Evolutionary conservation across 371 early-diverging fungal genomes (phyloP), one percentile per base, ranked within the genome.

Genomic region (Dinochytrium kinnereticum): DNA sequence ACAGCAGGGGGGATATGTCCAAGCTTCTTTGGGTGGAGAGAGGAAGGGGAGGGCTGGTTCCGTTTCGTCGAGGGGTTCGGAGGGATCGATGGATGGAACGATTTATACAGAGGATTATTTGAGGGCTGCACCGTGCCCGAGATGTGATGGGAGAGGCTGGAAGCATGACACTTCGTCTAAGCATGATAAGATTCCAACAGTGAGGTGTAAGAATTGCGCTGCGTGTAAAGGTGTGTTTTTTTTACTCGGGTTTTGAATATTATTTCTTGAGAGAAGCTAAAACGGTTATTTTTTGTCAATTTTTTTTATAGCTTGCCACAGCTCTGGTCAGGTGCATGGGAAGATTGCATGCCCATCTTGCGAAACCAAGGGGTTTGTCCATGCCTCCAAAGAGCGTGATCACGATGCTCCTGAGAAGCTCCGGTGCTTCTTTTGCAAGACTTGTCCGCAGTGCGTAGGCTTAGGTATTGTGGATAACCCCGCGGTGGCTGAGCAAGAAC

Each of bases 391-490:
- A 13, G 74, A 78, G 17, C 74, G 78, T 1, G 33, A 51, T 7
- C 82, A 82, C 70, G 82, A 82, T 53, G 82, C 70, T 1, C 78
- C 82, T 5, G 68, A 69, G 1, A 49, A 76, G 50, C 73, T 82
- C 28, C 77, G 82, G 37, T 82, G 82, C 66, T 82, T 82, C 73
- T 82, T 77, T 66, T 82, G 82, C 68, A 75, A 79, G 66, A 76
- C 75, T 49, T 82, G 82, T 67, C 34, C 67, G 15, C 37, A 26
- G 1, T 82, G 82, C 51, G 40, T 59, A 7, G 79, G 79, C 5
- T 2, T 71, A 2, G 79, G 82, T 21, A 28, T 79, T 28, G 76
- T 51, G n/a, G 66, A 66, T 24, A 49, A 66, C 66, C 66, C 66
- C 66, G 66, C 39, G 2, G 49, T 40, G 26, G 37, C 28, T 19